Evolutionary conservation across 129 eudicot genomes (phyloP), one percentile per base, ranked within the genome.

Genomic region (Centella asiatica): DNA sequence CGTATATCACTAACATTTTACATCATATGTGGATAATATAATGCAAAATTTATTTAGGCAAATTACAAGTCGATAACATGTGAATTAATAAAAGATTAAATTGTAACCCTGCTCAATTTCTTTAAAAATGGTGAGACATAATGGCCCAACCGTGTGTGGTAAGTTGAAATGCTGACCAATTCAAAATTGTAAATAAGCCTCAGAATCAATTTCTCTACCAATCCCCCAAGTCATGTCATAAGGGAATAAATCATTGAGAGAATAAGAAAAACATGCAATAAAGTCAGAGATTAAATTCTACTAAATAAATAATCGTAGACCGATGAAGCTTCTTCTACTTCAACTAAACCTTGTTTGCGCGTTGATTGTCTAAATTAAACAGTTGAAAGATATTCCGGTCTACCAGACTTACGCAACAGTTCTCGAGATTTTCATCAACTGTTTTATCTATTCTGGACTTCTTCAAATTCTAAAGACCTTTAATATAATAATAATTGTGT

Each of bases 181-280:
- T 85, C 93, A 84, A 77, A 72, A 8, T 23, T 62, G 37, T 20
- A n/a, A n/a, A n/a, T n/a, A n/a, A n/a, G n/a, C n/a, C n/a, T n/a
- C n/a, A 45, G 62, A 73, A 34, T 66, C 66, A 25, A 12, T 0
- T 3, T 1, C 8, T 60, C 72, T 57, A 25, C 48, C 55, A 64
- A 19, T 64, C 27, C 19, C 20, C 36, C 37, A 14, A 23, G 11
- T 55, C 34, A 55, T 55, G 28, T 28, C 24, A 4, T 34, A 34
- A 10, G 4, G 6, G 4, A 20, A 28, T 31, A 10, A 28, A 3
- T 26, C 13, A 9, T 51, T 42, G 47, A 13, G 3, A n/a, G 22
- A 2, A n/a, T 17, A n/a, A 56, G 15, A 13, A 56, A 32, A 56
- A 14, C 44, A 32, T 32, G 62, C 44, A 32, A 32, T n/a, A 32